These are phyloP conservation scores for Physcomitrium patens DNA, from an alignment of 225 moss, liverwort and hornwort species.

Conservation along the genomic window DNA sequence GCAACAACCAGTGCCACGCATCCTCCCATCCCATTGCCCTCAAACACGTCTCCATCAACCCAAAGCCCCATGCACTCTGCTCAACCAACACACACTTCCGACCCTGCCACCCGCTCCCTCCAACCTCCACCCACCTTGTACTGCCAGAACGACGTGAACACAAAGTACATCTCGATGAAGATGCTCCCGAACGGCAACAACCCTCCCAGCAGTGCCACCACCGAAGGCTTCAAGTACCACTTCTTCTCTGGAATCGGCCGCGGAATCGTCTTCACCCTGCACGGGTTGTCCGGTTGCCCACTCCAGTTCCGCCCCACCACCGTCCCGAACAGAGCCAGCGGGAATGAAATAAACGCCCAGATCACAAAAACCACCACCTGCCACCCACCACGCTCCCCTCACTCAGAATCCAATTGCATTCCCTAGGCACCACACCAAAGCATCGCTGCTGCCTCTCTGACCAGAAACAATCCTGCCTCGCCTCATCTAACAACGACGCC, in stretches of 20 bases:
- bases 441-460: background rate
- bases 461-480: background rate
- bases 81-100: background rate
- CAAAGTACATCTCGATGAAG: conserved; percentile 99
- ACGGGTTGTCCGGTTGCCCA: conserved; percentile 95
- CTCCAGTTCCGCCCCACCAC: conserved; percentile 99
- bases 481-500: background rate
- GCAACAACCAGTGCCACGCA: background rate
- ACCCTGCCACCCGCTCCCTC: background rate
- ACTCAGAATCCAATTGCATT: conserved; percentile 15
- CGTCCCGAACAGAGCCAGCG: conserved; percentile 90
- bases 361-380: conserved; percentile 97
- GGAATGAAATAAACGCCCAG: conserved; percentile 99
- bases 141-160: conserved; percentile 99
- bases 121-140: conserved; percentile 72
- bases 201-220: conserved; percentile 92
- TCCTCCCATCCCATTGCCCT: background rate
- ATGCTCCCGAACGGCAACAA: conserved; percentile 97
- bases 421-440: background rate
- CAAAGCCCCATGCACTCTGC: too few relatives aligned
- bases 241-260: conserved; percentile 98
- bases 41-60: background rate
- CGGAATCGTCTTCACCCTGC: conserved; percentile 97
- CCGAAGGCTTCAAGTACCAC: conserved; percentile 91
- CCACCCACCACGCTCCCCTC: conserved; percentile 1